phyloP scores from a whole-genome alignment of 2,329 filamentous ascomycete genomes.

The Aspergillus ruber region DNA sequence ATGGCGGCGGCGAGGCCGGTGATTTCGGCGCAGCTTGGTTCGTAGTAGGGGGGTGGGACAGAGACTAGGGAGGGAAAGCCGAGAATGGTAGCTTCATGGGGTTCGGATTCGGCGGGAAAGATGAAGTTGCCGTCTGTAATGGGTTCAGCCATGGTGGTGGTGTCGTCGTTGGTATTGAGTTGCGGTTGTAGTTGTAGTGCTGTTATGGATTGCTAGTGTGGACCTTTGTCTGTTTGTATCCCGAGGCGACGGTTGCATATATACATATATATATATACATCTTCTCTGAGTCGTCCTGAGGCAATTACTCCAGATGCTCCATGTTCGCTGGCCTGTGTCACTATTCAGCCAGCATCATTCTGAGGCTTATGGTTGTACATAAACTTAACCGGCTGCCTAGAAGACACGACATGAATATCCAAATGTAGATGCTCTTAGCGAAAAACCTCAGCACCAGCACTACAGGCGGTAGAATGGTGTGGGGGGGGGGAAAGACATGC shows the following conservation, averaged over 20 bases:
- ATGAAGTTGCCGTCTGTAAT: neutral
- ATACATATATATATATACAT: no score
- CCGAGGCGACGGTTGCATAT: no score
- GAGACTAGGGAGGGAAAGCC: slow-evolving; percentile 7
- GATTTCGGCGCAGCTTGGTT: slow-evolving; percentile 9
- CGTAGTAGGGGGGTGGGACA: neutral
- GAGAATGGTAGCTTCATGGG: slow-evolving; percentile 7
- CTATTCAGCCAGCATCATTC: neutral
- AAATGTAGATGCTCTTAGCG: no score
- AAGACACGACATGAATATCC: neutral
- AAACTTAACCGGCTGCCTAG: neutral
- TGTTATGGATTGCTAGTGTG: neutral
- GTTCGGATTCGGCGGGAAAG: neutral
- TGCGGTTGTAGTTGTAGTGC: neutral
- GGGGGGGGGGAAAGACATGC: no score
- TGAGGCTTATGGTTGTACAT: neutral
- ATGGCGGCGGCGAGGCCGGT: slow-evolving; percentile 12
- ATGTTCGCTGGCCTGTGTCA: neutral
- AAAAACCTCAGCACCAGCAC: no score
- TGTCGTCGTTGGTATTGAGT: no score
- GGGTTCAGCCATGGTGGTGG: neutral
- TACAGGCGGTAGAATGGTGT: no score
- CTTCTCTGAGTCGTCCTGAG: neutral
- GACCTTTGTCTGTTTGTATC: neutral
- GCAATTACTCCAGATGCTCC: neutral